phyloP scores from a whole-genome alignment of 768 basidiomycete genomes.

The Amyloporia xantha region DNA sequence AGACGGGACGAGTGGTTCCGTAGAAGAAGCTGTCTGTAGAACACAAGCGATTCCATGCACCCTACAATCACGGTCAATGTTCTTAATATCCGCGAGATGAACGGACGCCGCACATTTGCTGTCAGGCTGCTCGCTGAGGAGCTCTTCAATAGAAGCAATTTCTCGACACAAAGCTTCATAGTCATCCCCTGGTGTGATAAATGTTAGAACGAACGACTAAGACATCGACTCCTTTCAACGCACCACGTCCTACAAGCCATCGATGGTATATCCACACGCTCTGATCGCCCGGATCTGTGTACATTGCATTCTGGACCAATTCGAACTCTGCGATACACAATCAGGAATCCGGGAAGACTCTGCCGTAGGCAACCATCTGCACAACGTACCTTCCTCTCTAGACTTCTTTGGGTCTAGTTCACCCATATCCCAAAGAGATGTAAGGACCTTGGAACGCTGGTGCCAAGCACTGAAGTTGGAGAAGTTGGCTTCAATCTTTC shows the following conservation, averaged over 20 bases:
- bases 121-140: slow-evolving; percentile 84
- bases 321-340: slow-evolving; percentile 71
- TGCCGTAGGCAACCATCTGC: neutral
- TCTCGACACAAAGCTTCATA: slow-evolving; percentile 60
- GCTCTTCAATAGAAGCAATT: slow-evolving; percentile 71
- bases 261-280: slow-evolving; percentile 98
- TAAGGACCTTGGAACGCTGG: slow-evolving; percentile 80
- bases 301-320: slow-evolving; percentile 87
- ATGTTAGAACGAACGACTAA: neutral
- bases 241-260: slow-evolving; percentile 87
- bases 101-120: slow-evolving; percentile 72
- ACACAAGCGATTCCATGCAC: slow-evolving; percentile 90
- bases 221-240: slow-evolving; percentile 15
- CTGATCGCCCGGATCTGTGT: slow-evolving; percentile 94
- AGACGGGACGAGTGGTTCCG: slow-evolving; percentile 33
- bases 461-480: slow-evolving; percentile 99
- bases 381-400: slow-evolving; percentile 56
- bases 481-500: slow-evolving; percentile 90
- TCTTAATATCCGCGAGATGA: no score
- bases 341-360: neutral
- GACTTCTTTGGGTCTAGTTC: slow-evolving; percentile 45
- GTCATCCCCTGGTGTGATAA: slow-evolving; percentile 43
- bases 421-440: slow-evolving; percentile 56
- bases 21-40: slow-evolving; percentile 73
- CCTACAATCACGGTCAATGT: slow-evolving; percentile 39